Conservation (phyloP, 495 filamentous ascomycete species). For the Podospora comata region DNA sequence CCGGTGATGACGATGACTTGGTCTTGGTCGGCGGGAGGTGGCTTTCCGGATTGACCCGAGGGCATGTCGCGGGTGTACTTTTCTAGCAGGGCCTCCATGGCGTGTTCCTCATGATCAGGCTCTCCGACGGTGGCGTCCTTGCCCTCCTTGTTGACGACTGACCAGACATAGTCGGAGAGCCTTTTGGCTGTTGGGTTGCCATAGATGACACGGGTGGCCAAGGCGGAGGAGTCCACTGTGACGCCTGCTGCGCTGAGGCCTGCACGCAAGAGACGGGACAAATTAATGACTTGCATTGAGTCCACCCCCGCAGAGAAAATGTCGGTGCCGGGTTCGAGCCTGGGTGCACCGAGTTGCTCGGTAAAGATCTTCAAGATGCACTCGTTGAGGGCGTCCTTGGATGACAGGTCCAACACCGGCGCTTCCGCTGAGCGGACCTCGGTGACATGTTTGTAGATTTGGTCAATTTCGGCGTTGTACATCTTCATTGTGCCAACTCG, state of each 20-base stretch:
- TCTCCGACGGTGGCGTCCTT: slow-evolving; percentile 19
- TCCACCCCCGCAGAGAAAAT: slow-evolving; percentile 49
- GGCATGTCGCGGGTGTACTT: slow-evolving; percentile 42
- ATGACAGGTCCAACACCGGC: slow-evolving; percentile 32
- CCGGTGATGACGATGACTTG: slow-evolving; percentile 57
- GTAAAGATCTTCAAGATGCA: slow-evolving; percentile 40
- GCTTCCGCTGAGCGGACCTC: slow-evolving; percentile 19
- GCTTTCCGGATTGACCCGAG: slow-evolving; percentile 25
- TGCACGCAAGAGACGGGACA: slow-evolving; percentile 36
- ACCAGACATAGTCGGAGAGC: slow-evolving; percentile 35
- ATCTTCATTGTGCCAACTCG: slow-evolving; percentile 44
- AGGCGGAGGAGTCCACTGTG: slow-evolving; percentile 27
- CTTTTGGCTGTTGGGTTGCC: slow-evolving; percentile 37
- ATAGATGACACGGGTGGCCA: slow-evolving; percentile 41
- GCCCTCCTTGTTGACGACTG: slow-evolving; percentile 17
- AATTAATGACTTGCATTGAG: slow-evolving; percentile 50
- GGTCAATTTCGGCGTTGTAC: slow-evolving; percentile 54
- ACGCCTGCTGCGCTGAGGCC: slow-evolving; percentile 33
- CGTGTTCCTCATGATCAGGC: slow-evolving; percentile 26
- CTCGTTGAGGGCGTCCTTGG: slow-evolving; percentile 28
- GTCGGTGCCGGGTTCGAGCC: slow-evolving; percentile 38
- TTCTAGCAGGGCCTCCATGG: slow-evolving; percentile 35
- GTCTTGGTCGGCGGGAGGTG: slow-evolving; percentile 32
- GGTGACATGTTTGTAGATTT: slow-evolving; percentile 40
- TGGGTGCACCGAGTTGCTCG: slow-evolving; percentile 26